A percentile compares a stretch with the other conserved stretches of the same genome.
These are phyloP conservation scores for Blastomyces silverae DNA, from an alignment of 2,329 filamentous ascomycete genomes.

Conservation along the genomic window DNA sequence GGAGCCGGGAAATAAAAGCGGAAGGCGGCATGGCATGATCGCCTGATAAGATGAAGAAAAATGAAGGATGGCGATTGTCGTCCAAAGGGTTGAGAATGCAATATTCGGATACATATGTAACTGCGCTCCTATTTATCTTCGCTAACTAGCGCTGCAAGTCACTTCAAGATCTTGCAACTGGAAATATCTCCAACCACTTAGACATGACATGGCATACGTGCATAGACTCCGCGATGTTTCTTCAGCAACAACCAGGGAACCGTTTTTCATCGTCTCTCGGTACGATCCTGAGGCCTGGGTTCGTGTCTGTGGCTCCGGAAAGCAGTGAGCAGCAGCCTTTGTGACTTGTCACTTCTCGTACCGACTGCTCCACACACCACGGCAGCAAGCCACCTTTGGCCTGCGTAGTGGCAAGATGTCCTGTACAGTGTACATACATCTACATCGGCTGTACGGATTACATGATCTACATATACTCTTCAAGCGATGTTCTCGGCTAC, in stretches of 20 bases:
- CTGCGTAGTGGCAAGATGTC: background rate
- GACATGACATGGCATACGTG: background rate
- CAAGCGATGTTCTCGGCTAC: background rate
- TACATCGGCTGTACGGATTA: background rate
- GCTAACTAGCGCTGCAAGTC: background rate
- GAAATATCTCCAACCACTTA: background rate
- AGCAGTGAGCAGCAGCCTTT: background rate
- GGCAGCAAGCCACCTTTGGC: background rate
- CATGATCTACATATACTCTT: background rate
- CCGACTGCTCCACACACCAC: background rate
- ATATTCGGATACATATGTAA: background rate
- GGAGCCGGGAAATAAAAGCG: background rate
- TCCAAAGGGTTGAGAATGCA: background rate
- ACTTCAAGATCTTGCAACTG: background rate
- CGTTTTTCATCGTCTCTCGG: background rate
- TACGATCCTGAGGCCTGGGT: slow-evolving; percentile 5
- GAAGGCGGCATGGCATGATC: background rate
- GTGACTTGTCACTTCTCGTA: slow-evolving; percentile 12
- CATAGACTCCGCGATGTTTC: background rate
- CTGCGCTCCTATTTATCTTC: background rate
- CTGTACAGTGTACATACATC: too few species aligned
- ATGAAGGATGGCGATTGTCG: background rate
- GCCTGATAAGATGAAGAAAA: background rate
- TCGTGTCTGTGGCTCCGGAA: background rate
- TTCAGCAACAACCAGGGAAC: background rate